Evolutionary conservation across 176 grass and related monocot genomes (phyloP), one percentile per base, ranked within the genome.

Genomic region (Musa troglodytarum): DNA sequence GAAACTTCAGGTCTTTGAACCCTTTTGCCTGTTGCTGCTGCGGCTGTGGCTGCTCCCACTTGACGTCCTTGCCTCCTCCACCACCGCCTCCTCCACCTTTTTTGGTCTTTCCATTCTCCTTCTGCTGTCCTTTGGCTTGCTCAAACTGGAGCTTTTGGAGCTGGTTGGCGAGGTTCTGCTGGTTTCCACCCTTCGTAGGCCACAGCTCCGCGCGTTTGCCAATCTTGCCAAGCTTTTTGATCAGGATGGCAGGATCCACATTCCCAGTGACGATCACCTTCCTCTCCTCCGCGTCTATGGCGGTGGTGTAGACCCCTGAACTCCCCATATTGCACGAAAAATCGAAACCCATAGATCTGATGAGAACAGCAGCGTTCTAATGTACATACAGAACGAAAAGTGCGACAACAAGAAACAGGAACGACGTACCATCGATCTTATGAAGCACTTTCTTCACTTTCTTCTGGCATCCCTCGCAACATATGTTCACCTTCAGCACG

Each of bases 201-300:
- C 87, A 91, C 4, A 94, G 82, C 82, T 86, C 84, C 1, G 90
- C 90, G 1, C 84, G 88, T 78, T 99, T 99, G 54, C 95, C 95
- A 20, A 82, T 86, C 73, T 87, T 99, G 84, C 85, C 85, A 10
- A 99, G 86, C 69, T 91, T 93, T 77, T 91, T 91, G 10, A 99
- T 91, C 59, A 99, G 85, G 80, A 86, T 89, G 68, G 49, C 78
- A 72, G 90, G 90, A 83, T 99, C 95, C 49, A 87, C 85, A 16
- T 79, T 61, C 10, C 95, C 90, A 25, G 80, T 82, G 54, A 94
- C 84, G 28, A 66, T 89, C 78, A 99, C 88, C 84, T 86, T 99
- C 69, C 86, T 88, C 75, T 91, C 84, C 58, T 94, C 88, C 1
- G 86, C 73, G 74, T 99, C 86, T 52, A 99, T 72, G 23, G n/a